Evolutionary conservation across 2,329 filamentous ascomycete species (phyloP), one percentile per base, ranked within the genome.

Genomic region (Penicillium fuscoglaucum): DNA sequence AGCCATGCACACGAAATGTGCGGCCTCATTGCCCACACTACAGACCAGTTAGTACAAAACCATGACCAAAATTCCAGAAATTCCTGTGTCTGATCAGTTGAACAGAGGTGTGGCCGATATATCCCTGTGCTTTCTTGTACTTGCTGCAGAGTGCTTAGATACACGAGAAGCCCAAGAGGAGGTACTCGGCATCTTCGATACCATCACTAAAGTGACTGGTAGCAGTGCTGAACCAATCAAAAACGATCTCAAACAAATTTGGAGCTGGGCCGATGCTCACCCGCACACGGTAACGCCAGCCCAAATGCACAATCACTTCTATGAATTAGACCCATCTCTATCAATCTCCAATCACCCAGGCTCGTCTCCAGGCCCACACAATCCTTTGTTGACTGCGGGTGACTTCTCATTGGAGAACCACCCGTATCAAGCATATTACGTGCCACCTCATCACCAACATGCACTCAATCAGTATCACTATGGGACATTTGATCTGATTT

Each of bases 1-100:
- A 84, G 86, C 61, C 91, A 97, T 70, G 89, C 91, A 0, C 88
- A 90, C 65, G 88, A 93, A 71, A 88, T 96, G 26, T 97, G 93
- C 70, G 93, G 93, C 15, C 96, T 98, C 61, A 87, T 90, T 26
- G 90, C 91, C 2, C 91, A 96, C 70, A 87, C 89, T 52, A 90
- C 92, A 68, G 91, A 96, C 70, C 83, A 85, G 80, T 83, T 70
- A 66, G 77, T 70, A 12, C 10, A 44, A n/a, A 21, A 8, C 19
- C n/a, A 13, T 31, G 13, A 9, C n/a, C 6, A 6, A 33, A 21
- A 8, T 9, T 6, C 3, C 5, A 43, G 7, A 19, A 1, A 4
- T n/a, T 8, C n/a, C 8, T 28, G 21, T 13, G 8, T 31, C 26
- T 50, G 15, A 58, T 44, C 48, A 39, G 28, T 46, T 29, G 17